Base-by-base conservation (phyloP, 352 stramenopile species). In the Phytophthora europaea region DNA sequence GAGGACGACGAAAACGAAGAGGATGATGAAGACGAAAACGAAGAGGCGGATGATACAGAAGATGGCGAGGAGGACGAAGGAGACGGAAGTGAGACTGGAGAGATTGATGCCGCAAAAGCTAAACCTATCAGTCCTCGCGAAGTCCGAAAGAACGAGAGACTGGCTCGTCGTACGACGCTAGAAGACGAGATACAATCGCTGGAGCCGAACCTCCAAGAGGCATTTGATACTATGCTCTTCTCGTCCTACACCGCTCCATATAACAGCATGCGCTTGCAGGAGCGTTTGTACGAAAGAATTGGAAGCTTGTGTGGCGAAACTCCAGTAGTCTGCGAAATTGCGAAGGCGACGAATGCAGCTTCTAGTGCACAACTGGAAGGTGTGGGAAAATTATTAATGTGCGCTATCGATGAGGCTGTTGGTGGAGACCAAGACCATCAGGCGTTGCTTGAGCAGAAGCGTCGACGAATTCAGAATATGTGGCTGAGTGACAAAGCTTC, bases 371-470 rank as follows among this genome's bases (percentile, higher is more conserved):
- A 67, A 52, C 26, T 79, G n/a, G 54, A 60, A 4, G 55, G 77
- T 16, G 81, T 85, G 1, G 58, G 59, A 4, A 70, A 69, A 10
- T 50, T 85, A 26, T 22, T 89, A 3, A 73, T 52, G 4, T 72
- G 77, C 9, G 77, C 75, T 20, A 74, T 89, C 66, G 77, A 89
- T 31, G 79, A 89, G 22, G 79, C 81, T 6, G 59, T 89, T 45
- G 63, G 69, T n/a, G 56, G 59, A 1, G 77, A 89, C 23, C 55
- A 67, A 9, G 61, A 69, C 6, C 65, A 78, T 18, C 75, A 89
- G 28, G 20, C 50, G 10, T 40, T 73, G 9, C 76, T 83, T 47
- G 80, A 85, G 45, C 60, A 67, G 20, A 70, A 78, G 47, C 78
- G 75, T 43, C 74, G 81, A 28, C 38, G 60, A n/a, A 61, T 73